These are phyloP conservation scores for Apiotrichum mycotoxinovorans DNA, from an alignment of 1,284 basidiomycete genomes.

Conservation along the genomic window DNA sequence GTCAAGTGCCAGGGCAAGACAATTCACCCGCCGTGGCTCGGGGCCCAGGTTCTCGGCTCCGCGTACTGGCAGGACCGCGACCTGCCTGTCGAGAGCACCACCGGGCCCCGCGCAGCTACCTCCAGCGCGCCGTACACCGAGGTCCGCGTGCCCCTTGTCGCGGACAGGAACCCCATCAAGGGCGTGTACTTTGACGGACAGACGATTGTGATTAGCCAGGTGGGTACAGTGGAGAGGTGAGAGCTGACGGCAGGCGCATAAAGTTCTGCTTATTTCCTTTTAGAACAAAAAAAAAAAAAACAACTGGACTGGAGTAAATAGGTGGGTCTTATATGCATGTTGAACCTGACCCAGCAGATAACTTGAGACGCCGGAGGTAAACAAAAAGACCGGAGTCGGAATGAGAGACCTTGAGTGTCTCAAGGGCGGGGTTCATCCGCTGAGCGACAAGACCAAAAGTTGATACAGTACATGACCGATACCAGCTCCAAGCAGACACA, in stretches of 20 bases:
- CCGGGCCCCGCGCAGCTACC: not conserved
- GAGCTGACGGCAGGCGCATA: not conserved
- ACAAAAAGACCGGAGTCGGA: no score
- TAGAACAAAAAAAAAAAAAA: not conserved
- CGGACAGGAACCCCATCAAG: not conserved
- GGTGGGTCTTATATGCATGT: not conserved
- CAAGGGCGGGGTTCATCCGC: no score
- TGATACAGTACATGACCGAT: no score
- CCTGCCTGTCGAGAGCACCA: not conserved
- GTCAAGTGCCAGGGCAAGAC: not conserved
- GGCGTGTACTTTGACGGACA: slow-evolving; percentile 8
- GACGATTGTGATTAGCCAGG: slow-evolving; percentile 6
- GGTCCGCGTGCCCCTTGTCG: not conserved
- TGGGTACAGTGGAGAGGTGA: not conserved
- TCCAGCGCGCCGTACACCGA: not conserved
- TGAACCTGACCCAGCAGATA: no score
- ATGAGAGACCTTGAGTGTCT: no score
- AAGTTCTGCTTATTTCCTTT: not conserved
- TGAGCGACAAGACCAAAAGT: no score
- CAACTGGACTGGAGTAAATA: not conserved
- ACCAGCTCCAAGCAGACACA: no score
- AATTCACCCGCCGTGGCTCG: slow-evolving; percentile 6
- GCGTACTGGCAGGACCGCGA: not conserved
- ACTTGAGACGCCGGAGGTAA: no score
- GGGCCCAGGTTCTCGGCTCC: not conserved